Percentiles rank a stretch among this genome's conserved stretches.
Evolutionary conservation across 2,329 filamentous ascomycete genomes (phyloP).

Genomic region (Verticillium klebahnii): DNA sequence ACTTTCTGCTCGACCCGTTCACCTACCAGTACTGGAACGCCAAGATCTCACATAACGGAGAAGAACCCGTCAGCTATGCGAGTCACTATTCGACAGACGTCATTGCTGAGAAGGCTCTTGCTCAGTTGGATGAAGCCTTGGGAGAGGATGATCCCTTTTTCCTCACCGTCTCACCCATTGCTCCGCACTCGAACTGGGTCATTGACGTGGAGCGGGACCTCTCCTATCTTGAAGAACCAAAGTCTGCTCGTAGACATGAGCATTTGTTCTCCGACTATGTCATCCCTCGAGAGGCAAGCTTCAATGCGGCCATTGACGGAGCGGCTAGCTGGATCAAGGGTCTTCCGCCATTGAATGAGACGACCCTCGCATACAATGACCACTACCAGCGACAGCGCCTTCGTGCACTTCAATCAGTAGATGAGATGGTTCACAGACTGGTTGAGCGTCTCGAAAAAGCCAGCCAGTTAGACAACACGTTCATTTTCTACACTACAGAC

Average conservation of each 20-base stretch:
- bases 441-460: slow-evolving; percentile 18
- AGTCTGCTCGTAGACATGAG: slow-evolving; percentile 43
- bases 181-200: slow-evolving; percentile 4
- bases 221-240: slow-evolving; percentile 44
- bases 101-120: slow-evolving; percentile 42
- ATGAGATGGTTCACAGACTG: slow-evolving; percentile 29
- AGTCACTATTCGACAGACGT: slow-evolving; percentile 51
- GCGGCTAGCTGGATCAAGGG: slow-evolving; percentile 30
- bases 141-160: slow-evolving; percentile 43
- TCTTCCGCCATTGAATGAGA: slow-evolving; percentile 20
- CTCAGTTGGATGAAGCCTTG: slow-evolving; percentile 48
- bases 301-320: slow-evolving; percentile 45
- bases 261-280: slow-evolving; percentile 51
- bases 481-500: slow-evolving; percentile 42
- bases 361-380: slow-evolving; percentile 19
- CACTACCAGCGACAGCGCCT: slow-evolving; percentile 29
- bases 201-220: slow-evolving; percentile 37
- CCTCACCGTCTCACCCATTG: slow-evolving; percentile 41
- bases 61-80: slow-evolving; percentile 42
- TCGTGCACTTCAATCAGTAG: slow-evolving; percentile 30
- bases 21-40: slow-evolving; percentile 66
- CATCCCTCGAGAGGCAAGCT: slow-evolving; percentile 54
- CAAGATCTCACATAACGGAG: slow-evolving; percentile 19
- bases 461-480: slow-evolving; percentile 27
- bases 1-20: slow-evolving; percentile 57